Base-by-base conservation (phyloP, 805 yeast species). In the Lachancea thermotolerans region DNA sequence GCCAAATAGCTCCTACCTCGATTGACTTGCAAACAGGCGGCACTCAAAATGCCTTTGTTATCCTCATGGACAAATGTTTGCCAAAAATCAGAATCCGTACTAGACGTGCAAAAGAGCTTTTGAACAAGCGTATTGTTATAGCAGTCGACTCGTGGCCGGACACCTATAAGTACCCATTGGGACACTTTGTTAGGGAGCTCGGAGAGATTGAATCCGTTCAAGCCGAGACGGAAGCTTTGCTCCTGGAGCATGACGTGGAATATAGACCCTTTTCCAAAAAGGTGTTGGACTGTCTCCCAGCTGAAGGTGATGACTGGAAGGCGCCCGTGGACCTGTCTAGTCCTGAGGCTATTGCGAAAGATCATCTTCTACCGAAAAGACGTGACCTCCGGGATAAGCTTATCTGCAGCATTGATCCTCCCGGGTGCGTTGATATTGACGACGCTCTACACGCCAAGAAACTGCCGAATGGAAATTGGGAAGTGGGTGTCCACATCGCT, bases 401-500 rank as follows among this genome's bases (percentile, higher is more conserved):
- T 40, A 86, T 93, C 35, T 93, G 99, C 64, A 85, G 95, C 18
- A 93, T 93, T 55, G 99, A 93, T 72, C 99, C 99, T 9, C 97
- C 97, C 2, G 83, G 85, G 28, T 91, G 98, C 79, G 97, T 90
- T 53, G 99, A 93, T 78, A 93, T 93, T 58, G 99, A 93, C 70
- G 96, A 93, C 70, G 99, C 99, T 1, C 71, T 93, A 40, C 99
- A 93, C 61, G 98, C 98, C 0, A 70, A 75, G 51, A 62, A 63
- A 44, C 73, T 93, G 41, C 89, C 95, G 1, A 93, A 93, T 63
- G 99, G 99, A 0, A 87, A 91, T 62, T 89, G 78, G 71, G 96
- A 93, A 64, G 95, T 93, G 46, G 99, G 99, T 59, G 99, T 93
- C 28, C 99, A 93, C 61, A 93, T 93, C 70, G 99, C 99, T 9